Base-by-base conservation (phyloP, 1,284 basidiomycete species). In the Cutaneotrichosporon sp. region DNA sequence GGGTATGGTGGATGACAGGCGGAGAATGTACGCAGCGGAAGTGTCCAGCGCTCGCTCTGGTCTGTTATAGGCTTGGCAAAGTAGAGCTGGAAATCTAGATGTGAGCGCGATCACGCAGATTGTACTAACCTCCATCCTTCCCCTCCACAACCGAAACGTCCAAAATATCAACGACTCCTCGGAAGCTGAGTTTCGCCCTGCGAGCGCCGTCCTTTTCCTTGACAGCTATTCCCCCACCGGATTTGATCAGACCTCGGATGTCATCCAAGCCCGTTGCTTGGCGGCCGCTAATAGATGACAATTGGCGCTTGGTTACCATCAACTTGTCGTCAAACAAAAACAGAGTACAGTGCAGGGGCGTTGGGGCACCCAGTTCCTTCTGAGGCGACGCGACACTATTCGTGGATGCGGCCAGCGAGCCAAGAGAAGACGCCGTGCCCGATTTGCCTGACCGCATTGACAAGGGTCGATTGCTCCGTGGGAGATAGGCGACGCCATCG, bases 311-410 rank as follows among this genome's bases (percentile, higher is more conserved):
- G 49, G 86, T 86, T 56, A 99, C 84, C 68, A 97, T 81, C 26
- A 99, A 77, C 66, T 90, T 90, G 76, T 98, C 96, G 64, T 94
- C 88, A 67, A 99, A 98, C 38, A 99, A 79, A 72, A 98, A 89
- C 34, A 99, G 77, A 1, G 88, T 90, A 72, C 89, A 93, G 64
- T 90, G 87, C 10, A 97, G 79, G 4, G 74, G 59, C n/a, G 44
- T 17, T 2, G 47, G 37, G 2, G 35, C 40, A 8, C 26, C 39
- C 2, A 14, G 14, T 2, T 57, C 59, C 34, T 49, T 46, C 18
- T 51, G 46, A 0, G 59, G 48, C 2, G 49, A 52, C 2, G 50
- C 26, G 1, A 55, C 22, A 22, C 47, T 45, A 65, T 77, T 82
- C 57, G 73, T 73, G 51, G 76, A 73, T 10, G 26, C 26, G 46